Conservation (phyloP, 2,329 filamentous ascomycete species). For the Xylaria sp. region DNA sequence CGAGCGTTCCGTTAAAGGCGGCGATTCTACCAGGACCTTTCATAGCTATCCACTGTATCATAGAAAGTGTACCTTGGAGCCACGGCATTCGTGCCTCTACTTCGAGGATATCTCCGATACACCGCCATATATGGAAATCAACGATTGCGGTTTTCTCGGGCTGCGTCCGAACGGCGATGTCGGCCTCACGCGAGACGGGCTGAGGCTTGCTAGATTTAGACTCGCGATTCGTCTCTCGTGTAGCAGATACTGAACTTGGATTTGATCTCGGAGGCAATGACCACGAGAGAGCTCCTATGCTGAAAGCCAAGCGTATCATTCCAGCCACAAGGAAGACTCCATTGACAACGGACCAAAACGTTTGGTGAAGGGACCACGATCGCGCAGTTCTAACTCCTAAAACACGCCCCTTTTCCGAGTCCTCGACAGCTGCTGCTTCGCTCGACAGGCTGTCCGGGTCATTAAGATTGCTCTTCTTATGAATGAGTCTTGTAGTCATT, state of each 20-base stretch:
- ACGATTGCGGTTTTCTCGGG: slow-evolving; percentile 71
- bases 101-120: slow-evolving; percentile 77
- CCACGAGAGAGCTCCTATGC: slow-evolving; percentile 73
- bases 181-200: slow-evolving; percentile 36
- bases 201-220: slow-evolving; percentile 41
- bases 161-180: slow-evolving; percentile 24
- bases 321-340: slow-evolving; percentile 67
- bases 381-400: slow-evolving; percentile 29
- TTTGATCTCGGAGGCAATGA: slow-evolving; percentile 68
- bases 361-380: slow-evolving; percentile 56
- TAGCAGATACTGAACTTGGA: slow-evolving; percentile 39
- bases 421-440: slow-evolving; percentile 23
- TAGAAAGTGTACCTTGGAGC: slow-evolving; percentile 79
- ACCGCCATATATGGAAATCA: slow-evolving; percentile 81
- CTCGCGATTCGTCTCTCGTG: slow-evolving; percentile 45
- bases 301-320: slow-evolving; percentile 72
- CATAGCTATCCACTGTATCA: slow-evolving; percentile 79
- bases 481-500: slow-evolving; percentile 67
- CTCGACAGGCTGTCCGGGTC: slow-evolving; percentile 27
- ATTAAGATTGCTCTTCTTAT: slow-evolving; percentile 43
- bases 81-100: slow-evolving; percentile 88
- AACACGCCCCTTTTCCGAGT: slow-evolving; percentile 16
- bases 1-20: slow-evolving; percentile 79
- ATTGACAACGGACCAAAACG: slow-evolving; percentile 69
- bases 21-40: slow-evolving; percentile 80